Evolutionary conservation across 176 grass and related monocot genomes (phyloP).

Genomic region (Bromus sterilis): DNA sequence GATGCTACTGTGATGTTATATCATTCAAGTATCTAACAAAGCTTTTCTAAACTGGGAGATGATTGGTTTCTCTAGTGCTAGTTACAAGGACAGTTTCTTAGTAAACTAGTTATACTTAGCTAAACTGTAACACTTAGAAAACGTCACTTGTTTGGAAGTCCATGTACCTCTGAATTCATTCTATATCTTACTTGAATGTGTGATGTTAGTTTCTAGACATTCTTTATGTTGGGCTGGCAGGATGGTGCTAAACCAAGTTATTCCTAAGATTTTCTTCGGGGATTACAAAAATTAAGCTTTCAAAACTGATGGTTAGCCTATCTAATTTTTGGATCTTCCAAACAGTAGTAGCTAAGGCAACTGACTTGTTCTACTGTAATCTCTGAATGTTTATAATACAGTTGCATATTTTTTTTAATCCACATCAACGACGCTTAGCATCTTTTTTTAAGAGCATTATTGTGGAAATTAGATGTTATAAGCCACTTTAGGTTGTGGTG

Average conservation of each 20-base stretch:
- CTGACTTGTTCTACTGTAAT: not conserved
- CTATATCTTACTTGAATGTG: not conserved
- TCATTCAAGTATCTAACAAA: slow-evolving; percentile 32
- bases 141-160: too few species aligned
- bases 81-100: too few species aligned
- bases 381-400: not conserved
- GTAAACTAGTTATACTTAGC: not conserved
- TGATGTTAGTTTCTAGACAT: not conserved
- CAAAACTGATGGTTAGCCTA: slow-evolving; percentile 41
- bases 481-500: too few species aligned
- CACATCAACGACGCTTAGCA: too few species aligned
- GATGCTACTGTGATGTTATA: slow-evolving; percentile 30
- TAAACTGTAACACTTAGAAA: too few species aligned
- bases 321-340: not conserved
- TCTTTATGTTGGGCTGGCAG: slow-evolving; percentile 7
- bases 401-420: not conserved
- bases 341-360: not conserved
- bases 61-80: too few species aligned
- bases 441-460: too few species aligned
- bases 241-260: slow-evolving; percentile 11
- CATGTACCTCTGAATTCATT: too few species aligned
- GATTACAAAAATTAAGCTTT: slow-evolving; percentile 28
- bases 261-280: slow-evolving; percentile 9
- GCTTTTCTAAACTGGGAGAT: too few species aligned
- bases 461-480: too few species aligned